Percentiles rank a stretch among this genome's conserved stretches.
phyloP scores from a whole-genome alignment of 169 alveolate species.

The Plasmodium sp. region DNA sequence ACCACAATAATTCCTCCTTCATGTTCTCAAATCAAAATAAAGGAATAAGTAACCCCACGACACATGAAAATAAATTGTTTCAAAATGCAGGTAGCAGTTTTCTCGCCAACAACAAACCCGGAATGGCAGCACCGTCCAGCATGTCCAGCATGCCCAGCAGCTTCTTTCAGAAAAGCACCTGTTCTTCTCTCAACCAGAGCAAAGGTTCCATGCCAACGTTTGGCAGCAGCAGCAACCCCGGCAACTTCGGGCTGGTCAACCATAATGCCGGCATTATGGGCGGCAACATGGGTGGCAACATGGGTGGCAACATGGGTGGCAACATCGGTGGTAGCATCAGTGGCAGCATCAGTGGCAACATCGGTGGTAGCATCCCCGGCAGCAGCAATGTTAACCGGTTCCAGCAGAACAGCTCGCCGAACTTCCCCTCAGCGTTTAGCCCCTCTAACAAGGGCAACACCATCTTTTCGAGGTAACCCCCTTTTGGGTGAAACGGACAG shows the following conservation, averaged over 20 bases:
- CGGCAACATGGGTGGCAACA: not conserved
- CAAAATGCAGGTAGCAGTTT: slow-evolving; percentile 6
- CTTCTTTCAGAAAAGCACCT: slow-evolving; percentile 18
- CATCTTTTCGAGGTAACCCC: slow-evolving; percentile 43
- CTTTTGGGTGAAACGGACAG: not conserved
- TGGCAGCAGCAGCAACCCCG: not conserved
- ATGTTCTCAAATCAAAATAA: slow-evolving; percentile 13
- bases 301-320: not conserved
- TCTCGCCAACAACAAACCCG: not conserved
- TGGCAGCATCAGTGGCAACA: not conserved
- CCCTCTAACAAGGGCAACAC: slow-evolving; percentile 7
- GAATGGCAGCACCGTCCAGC: not conserved
- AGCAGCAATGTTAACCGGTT: not conserved
- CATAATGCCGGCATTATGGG: not conserved
- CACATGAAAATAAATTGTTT: slow-evolving; percentile 16
- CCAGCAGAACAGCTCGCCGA: slow-evolving; percentile 16
- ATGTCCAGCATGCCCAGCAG: not conserved
- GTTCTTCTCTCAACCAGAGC: not conserved
- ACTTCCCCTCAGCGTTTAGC: not conserved
- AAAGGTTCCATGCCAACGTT: not conserved
- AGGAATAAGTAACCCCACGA: not conserved
- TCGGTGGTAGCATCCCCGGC: not conserved
- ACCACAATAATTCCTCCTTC: slow-evolving; percentile 25
- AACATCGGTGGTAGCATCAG: not conserved
- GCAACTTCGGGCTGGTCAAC: not conserved